These are phyloP conservation scores for Aspergillus versicolor DNA, from an alignment of 2,329 filamentous ascomycete genomes.

Conservation along the genomic window DNA sequence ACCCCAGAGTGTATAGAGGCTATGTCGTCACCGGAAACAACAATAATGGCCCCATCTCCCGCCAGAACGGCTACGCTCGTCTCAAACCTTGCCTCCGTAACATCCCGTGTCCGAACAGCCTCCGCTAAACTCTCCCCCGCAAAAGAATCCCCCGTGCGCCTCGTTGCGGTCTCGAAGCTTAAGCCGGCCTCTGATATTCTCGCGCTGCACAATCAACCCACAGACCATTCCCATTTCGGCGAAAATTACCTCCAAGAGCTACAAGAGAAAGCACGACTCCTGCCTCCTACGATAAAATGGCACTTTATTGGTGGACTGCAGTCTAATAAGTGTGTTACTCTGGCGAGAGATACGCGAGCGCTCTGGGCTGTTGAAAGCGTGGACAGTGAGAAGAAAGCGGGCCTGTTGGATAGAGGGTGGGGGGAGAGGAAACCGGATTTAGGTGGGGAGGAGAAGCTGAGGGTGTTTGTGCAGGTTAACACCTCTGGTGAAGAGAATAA, in stretches of 20 bases:
- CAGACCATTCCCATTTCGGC: slow-evolving; percentile 75
- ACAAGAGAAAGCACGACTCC: slow-evolving; percentile 74
- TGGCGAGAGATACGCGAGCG: slow-evolving; percentile 80
- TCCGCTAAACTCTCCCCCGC: slow-evolving; percentile 31
- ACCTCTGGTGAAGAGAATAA: slow-evolving; percentile 87
- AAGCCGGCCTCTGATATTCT: slow-evolving; percentile 92
- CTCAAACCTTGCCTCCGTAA: slow-evolving; percentile 62
- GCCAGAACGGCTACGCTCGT: slow-evolving; percentile 63
- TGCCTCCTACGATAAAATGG: slow-evolving; percentile 77
- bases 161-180: slow-evolving; percentile 94
- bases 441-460: slow-evolving; percentile 49
- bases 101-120: slow-evolving; percentile 56
- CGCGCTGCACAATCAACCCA: slow-evolving; percentile 67
- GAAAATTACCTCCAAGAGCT: slow-evolving; percentile 97
- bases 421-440: slow-evolving; percentile 48
- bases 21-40: slow-evolving; percentile 13
- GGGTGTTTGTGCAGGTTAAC: slow-evolving; percentile 91
- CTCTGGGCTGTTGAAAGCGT: slow-evolving; percentile 91
- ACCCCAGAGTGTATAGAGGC: background rate
- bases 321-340: slow-evolving; percentile 85
- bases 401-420: slow-evolving; percentile 74
- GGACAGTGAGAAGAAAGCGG: slow-evolving; percentile 83
- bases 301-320: slow-evolving; percentile 96
- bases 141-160: slow-evolving; percentile 48
- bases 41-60: slow-evolving; percentile 55